Evolutionary conservation across 129 eudicot genomes (phyloP).

Genomic region (Dittrichia graveolens): DNA sequence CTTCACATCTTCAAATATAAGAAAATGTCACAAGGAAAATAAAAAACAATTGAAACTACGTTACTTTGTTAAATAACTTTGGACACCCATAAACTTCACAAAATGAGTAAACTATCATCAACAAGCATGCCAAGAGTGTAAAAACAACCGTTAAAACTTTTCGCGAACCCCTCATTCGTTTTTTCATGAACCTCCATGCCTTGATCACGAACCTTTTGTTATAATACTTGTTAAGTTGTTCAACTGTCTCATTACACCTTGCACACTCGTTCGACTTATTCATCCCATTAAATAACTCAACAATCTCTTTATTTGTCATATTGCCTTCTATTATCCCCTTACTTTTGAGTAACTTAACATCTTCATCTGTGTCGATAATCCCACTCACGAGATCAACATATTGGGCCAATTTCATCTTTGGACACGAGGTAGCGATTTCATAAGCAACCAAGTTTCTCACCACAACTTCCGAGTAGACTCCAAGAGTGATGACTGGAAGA

Average conservation of each 20-base stretch:
- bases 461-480: conserved; percentile 36
- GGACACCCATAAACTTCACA: conserved; percentile 44
- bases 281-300: conserved; percentile 39
- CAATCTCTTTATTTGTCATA: conserved; percentile 35
- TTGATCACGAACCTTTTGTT: conserved; percentile 28
- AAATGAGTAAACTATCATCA: conserved; percentile 40
- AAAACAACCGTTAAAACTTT: conserved; percentile 32
- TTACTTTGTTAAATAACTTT: conserved; percentile 24
- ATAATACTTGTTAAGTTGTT: conserved; percentile 39
- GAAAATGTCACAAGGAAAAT: background rate
- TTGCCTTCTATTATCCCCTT: conserved; percentile 28
- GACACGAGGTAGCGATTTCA: conserved; percentile 29
- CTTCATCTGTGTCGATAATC: conserved; percentile 44
- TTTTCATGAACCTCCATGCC: conserved; percentile 27
- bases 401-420: conserved; percentile 23
- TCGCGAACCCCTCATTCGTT: conserved; percentile 34
- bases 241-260: conserved; percentile 30
- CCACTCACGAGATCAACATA: conserved; percentile 47
- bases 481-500: conserved; percentile 42
- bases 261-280: conserved; percentile 23
- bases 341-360: conserved; percentile 38
- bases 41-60: conserved; percentile 1
- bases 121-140: conserved; percentile 33
- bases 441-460: conserved; percentile 49
- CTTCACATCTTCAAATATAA: too few species aligned